Evolutionary conservation across 1,139 yeast genomes (phyloP).

Genomic region (Lodderomyces margitis): DNA sequence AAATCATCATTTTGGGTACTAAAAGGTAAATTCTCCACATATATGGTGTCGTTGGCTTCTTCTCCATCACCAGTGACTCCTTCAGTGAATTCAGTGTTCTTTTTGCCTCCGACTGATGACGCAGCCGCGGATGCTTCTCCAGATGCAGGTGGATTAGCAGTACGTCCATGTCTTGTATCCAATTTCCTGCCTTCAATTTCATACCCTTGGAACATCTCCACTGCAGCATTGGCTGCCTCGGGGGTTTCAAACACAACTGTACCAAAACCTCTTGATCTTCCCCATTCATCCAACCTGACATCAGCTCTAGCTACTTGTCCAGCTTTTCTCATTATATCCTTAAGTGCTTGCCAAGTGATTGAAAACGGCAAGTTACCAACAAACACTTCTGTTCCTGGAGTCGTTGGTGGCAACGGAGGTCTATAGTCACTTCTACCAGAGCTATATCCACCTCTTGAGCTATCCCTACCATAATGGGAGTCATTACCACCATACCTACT

Average conservation of each 20-base stretch:
- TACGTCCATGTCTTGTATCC: slow-evolving; percentile 64
- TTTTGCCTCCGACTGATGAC: slow-evolving; percentile 8
- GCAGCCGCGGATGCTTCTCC: slow-evolving; percentile 4
- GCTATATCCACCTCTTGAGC: slow-evolving; percentile 4
- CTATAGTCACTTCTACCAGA: slow-evolving; percentile 12
- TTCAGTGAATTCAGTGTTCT: slow-evolving; percentile 57
- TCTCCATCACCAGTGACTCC: slow-evolving; percentile 65
- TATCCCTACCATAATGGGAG: slow-evolving; percentile 3
- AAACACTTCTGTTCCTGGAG: slow-evolving; percentile 67
- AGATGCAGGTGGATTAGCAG: slow-evolving; percentile 4
- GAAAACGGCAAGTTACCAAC: slow-evolving; percentile 83
- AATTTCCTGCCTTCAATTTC: slow-evolving; percentile 67
- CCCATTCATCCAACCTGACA: slow-evolving; percentile 63
- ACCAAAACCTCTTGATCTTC: slow-evolving; percentile 86
- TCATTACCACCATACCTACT: slow-evolving; percentile 11
- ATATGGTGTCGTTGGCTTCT: slow-evolving; percentile 55
- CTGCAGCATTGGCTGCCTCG: slow-evolving; percentile 63
- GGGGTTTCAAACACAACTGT: slow-evolving; percentile 61
- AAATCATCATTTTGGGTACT: slow-evolving; percentile 85
- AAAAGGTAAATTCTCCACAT: slow-evolving; percentile 80
- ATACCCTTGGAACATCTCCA: slow-evolving; percentile 62
- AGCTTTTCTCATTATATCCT: slow-evolving; percentile 75
- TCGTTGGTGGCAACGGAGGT: slow-evolving; percentile 20
- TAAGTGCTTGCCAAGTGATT: slow-evolving; percentile 78
- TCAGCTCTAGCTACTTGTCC: slow-evolving; percentile 84